Conservation (phyloP, 192 early-diverging fungal species). For the Coemansia sp. region DNA sequence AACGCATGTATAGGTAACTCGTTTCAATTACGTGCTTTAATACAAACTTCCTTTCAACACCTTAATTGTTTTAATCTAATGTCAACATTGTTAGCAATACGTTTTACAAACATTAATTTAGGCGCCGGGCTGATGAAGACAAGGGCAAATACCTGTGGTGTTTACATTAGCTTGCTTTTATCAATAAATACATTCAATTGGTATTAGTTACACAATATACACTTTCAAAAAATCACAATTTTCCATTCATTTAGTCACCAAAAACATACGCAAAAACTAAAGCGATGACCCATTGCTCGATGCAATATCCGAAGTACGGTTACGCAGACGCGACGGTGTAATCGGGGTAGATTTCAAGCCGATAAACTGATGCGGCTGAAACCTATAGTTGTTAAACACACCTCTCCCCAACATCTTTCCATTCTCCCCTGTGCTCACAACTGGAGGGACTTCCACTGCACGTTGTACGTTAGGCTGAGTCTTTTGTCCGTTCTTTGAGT, state of each 20-base stretch:
- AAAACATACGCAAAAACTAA: not conserved
- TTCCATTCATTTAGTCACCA: too few relatives aligned
- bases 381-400: constrained; percentile 10
- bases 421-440: not conserved
- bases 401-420: not conserved
- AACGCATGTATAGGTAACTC: too few relatives aligned
- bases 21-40: too few relatives aligned
- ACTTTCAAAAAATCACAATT: not conserved
- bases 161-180: too few relatives aligned
- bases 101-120: too few relatives aligned
- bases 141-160: too few relatives aligned
- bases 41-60: too few relatives aligned
- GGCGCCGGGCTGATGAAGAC: too few relatives aligned
- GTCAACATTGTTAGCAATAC: too few relatives aligned
- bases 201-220: not conserved
- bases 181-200: too few relatives aligned
- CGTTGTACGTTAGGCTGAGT: not conserved
- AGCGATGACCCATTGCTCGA: constrained; percentile 28
- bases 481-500: not conserved
- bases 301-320: constrained; percentile 33
- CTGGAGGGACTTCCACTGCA: not conserved
- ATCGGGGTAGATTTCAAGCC: constrained; percentile 27
- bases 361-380: constrained; percentile 21
- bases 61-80: too few relatives aligned
- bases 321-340: constrained; percentile 46